phyloP scores from a whole-genome alignment of 1,139 yeast genomes.

The Saccharomyces hybrid region DNA sequence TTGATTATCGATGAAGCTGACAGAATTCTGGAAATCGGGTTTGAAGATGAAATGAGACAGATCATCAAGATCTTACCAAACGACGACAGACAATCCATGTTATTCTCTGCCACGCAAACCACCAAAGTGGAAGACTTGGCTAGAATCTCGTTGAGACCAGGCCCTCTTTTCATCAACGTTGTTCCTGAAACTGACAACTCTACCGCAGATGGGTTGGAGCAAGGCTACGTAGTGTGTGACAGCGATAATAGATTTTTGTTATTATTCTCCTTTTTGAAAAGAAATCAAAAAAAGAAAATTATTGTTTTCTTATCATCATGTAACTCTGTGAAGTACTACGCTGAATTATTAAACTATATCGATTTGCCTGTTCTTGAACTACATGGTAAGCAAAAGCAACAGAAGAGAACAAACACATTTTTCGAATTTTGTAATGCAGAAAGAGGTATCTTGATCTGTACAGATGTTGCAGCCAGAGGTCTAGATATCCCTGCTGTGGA shows the following conservation, averaged over 20 bases:
- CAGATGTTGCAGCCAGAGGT: constrained; percentile 98
- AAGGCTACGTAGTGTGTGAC: constrained; percentile 96
- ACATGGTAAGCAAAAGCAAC: constrained; percentile 98
- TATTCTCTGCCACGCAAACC: constrained; percentile 97
- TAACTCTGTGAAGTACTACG: constrained; percentile 93
- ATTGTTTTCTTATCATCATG: constrained; percentile 94
- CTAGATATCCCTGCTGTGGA: constrained; percentile 95
- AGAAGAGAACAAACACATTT: constrained; percentile 93
- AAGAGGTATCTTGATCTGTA: constrained; percentile 85
- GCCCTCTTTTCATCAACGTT: constrained; percentile 93
- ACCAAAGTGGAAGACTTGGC: constrained; percentile 98
- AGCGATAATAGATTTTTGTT: constrained; percentile 88
- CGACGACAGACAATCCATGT: constrained; percentile 92
- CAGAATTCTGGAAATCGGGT: constrained; percentile 92
- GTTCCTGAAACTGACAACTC: constrained; percentile 76
- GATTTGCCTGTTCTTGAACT: constrained; percentile 92
- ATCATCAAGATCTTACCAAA: constrained; percentile 89
- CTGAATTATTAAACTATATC: constrained; percentile 88
- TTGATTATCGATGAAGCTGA: constrained; percentile 95
- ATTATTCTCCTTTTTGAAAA: constrained; percentile 82
- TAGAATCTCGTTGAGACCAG: constrained; percentile 87
- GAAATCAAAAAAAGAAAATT: constrained; percentile 82
- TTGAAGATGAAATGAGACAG: constrained; percentile 97
- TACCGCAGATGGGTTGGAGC: constrained; percentile 95
- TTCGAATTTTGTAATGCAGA: constrained; percentile 97